Evolutionary conservation across 805 yeast genomes (phyloP).

Genomic region (Candida namnaoensis): DNA sequence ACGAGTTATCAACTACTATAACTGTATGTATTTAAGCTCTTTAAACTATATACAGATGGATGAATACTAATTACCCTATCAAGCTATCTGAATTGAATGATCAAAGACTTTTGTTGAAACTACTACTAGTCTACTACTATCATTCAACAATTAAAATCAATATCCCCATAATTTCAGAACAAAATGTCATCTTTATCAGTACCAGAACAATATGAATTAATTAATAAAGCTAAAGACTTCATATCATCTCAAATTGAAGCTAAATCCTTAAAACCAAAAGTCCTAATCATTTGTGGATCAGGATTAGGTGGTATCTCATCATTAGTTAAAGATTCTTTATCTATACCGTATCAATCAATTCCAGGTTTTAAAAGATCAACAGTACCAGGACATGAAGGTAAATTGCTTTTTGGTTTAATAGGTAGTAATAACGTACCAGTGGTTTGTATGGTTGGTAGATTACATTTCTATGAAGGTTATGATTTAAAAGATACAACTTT

Average conservation of each 20-base stretch:
- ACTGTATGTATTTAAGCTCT: too few relatives aligned
- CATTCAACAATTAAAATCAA: too few relatives aligned
- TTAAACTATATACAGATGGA: too few relatives aligned
- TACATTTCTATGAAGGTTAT: conserved; percentile 91
- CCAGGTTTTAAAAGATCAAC: conserved; percentile 82
- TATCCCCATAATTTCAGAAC: too few relatives aligned
- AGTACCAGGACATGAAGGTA: conserved; percentile 86
- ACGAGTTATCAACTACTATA: too few relatives aligned
- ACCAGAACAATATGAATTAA: conserved; percentile 5
- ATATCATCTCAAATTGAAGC: conserved; percentile 5
- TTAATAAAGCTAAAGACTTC: conserved; percentile 10
- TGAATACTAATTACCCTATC: too few relatives aligned
- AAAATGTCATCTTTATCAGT: too few relatives aligned
- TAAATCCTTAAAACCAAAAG: conserved; percentile 37
- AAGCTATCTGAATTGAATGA: too few relatives aligned
- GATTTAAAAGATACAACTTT: conserved; percentile 74
- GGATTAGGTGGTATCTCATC: conserved; percentile 83
- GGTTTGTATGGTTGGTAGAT: conserved; percentile 87
- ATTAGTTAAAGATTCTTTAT: conserved; percentile 28
- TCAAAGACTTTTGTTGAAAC: too few relatives aligned
- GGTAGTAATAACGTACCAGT: conserved; percentile 68
- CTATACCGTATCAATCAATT: conserved; percentile 54
- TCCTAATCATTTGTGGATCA: conserved; percentile 86
- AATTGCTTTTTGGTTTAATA: conserved; percentile 68
- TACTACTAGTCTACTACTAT: too few relatives aligned